Evolutionary conservation across 805 yeast species (phyloP), one percentile per base, ranked within the genome.

Genomic region (Cyberlindnera samutprakarnensis): DNA sequence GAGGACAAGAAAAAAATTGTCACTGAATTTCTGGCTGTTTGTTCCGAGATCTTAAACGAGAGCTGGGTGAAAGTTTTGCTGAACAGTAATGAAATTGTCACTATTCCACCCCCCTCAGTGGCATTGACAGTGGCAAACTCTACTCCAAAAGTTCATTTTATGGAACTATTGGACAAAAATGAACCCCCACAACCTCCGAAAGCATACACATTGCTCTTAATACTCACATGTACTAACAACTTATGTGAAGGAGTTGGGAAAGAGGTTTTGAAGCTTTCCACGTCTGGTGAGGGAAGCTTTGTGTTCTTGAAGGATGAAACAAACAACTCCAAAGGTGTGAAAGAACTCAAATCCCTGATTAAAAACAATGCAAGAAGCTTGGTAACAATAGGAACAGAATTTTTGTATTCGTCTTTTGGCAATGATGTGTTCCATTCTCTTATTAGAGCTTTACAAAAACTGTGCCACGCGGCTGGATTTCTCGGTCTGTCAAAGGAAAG

Each of bases 401-500:
- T 73, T 32, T 50, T 90, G 7, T 75, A 75, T 44, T 72, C 87
- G 0, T 63, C 81, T 5, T 56, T 84, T 47, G 94, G 86, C 45
- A 64, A 68, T 33, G 90, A 82, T 13, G 49, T 75, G 14, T 88
- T 83, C 53, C 81, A 81, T 35, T 57, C 63, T 8, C 48, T 79
- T 4, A 73, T 87, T 3, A 62, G 95, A 24, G 70, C 94, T 0
- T 64, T 84, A 7, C 96, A 90, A 52, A 78, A 79, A 41, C 64
- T 84, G 30, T 75, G 94, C 6, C 95, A 86, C 51, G 75, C 88
- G 0, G 70, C 88, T 0, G 96, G 96, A 0, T 59, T 85, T 12
- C 54, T 87, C n/a, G 77, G 75, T 0, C 50, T 81, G 10, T 48
- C 54, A 1, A 61, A 59, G 0, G 62, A 78, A 15, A 61, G 94